Percentiles rank a stretch among this genome's conserved stretches.
Evolutionary conservation across 495 filamentous ascomycete genomes (phyloP).

Genomic region (Podospora didyma): DNA sequence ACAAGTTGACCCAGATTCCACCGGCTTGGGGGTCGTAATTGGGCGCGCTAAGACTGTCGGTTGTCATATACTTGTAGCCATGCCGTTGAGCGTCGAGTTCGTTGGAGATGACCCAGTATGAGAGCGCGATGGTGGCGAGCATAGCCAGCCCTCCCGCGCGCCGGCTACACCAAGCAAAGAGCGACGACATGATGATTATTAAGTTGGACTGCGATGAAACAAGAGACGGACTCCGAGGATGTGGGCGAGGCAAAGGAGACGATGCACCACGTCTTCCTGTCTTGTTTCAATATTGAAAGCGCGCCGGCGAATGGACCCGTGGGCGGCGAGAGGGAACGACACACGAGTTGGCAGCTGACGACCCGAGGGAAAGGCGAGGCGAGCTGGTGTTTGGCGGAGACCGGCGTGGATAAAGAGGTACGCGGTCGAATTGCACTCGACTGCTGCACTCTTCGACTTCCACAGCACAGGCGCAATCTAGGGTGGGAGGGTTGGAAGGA

Average conservation of each 20-base stretch:
- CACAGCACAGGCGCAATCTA: conserved; percentile 17
- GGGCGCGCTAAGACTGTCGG: conserved; percentile 39
- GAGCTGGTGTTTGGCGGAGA: background rate
- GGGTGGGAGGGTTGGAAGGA: conserved; percentile 17
- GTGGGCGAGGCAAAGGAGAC: conserved; percentile 8
- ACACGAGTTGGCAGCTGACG: background rate
- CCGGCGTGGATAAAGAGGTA: conserved; percentile 14
- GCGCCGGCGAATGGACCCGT: conserved; percentile 11
- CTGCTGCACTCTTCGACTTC: conserved; percentile 12
- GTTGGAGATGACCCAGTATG: conserved; percentile 43
- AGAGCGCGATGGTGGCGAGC: conserved; percentile 38
- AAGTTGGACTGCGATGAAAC: background rate
- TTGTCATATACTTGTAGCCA: conserved; percentile 42
- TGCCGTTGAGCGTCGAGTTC: conserved; percentile 38
- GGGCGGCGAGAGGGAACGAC: conserved; percentile 3
- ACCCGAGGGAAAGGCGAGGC: conserved; percentile 1
- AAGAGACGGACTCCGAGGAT: background rate
- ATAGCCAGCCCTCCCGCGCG: conserved; percentile 47
- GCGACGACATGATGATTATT: conserved; percentile 31
- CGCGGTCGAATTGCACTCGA: conserved; percentile 20
- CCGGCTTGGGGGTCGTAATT: conserved; percentile 28
- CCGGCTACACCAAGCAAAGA: conserved; percentile 46
- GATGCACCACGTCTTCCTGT: background rate
- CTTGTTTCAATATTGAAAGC: conserved; percentile 3
- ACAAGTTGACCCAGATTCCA: conserved; percentile 37